These are phyloP conservation scores for Aspergillus brunneoviolaceus DNA, from an alignment of 2,329 filamentous ascomycete genomes.

Conservation along the genomic window DNA sequence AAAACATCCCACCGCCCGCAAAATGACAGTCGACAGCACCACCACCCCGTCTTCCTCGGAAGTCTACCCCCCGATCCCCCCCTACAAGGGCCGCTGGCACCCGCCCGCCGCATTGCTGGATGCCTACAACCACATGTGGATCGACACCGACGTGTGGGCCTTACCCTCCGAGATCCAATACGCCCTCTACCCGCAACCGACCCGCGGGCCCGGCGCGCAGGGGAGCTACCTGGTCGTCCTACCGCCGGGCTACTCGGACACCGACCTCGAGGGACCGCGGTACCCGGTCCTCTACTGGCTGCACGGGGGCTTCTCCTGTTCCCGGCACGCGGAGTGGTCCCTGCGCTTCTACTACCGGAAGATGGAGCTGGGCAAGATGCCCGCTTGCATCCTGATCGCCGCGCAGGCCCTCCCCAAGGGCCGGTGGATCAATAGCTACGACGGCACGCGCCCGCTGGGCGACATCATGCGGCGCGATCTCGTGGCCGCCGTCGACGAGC, in stretches of 20 bases:
- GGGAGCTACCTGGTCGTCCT: background rate
- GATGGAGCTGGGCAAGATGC: background rate
- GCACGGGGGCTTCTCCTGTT: background rate
- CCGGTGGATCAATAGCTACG: too few species aligned
- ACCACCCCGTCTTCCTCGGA: too few species aligned
- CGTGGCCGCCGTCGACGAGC: background rate
- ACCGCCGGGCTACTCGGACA: background rate
- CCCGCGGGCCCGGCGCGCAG: background rate
- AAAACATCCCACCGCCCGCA: too few species aligned
- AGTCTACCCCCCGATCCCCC: too few species aligned
- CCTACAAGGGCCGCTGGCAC: too few species aligned
- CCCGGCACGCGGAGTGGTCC: background rate
- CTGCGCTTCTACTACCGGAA: background rate
- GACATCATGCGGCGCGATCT: background rate
- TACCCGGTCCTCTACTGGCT: background rate
- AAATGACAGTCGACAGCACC: too few species aligned
- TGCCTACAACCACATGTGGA: conserved; percentile 3
- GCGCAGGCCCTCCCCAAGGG: too few species aligned
- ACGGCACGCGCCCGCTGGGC: background rate
- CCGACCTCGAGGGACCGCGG: background rate
- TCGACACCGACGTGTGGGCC: background rate
- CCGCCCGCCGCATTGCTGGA: background rate
- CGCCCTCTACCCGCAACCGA: background rate
- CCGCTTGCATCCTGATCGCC: background rate
- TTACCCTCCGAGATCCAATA: background rate